Conservation (phyloP, 83 land plant genomes). For the Larix sibirica region DNA sequence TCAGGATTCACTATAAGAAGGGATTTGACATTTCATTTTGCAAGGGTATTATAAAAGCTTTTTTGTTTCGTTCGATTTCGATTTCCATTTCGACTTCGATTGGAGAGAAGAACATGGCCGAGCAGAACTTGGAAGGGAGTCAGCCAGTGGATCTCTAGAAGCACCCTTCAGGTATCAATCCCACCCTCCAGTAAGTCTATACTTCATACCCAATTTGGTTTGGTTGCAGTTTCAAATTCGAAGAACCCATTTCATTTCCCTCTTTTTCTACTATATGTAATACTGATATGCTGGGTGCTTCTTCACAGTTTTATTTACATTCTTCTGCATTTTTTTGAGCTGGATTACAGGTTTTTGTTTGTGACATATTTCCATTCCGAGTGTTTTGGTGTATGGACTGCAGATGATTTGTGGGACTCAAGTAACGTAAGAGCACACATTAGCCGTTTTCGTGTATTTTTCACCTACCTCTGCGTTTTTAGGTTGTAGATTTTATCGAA, state of each 20-base stretch:
- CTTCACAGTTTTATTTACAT: background rate
- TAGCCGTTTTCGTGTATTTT: background rate
- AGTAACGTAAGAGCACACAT: background rate
- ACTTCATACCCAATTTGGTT: background rate
- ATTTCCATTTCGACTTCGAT: no score
- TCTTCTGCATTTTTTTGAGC: background rate
- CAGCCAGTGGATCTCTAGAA: conserved; percentile 68
- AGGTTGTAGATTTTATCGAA: no score
- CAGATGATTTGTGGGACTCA: background rate
- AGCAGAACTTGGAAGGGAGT: conserved; percentile 49
- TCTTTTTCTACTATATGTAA: background rate
- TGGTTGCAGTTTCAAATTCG: background rate
- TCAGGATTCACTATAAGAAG: no score
- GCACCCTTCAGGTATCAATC: conserved; percentile 77
- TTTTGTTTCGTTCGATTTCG: no score
- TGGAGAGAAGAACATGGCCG: conserved; percentile 28
- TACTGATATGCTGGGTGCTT: background rate
- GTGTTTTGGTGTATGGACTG: no score
- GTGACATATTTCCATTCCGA: background rate
- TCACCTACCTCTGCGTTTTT: no score
- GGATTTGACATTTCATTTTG: no score
- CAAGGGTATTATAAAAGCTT: no score
- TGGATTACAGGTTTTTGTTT: background rate
- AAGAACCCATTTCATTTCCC: background rate
- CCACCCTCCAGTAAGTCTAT: conserved; percentile 61